Evolutionary conservation across 1,139 yeast species (phyloP).

Genomic region (Blastobotrys malaysiensis): DNA sequence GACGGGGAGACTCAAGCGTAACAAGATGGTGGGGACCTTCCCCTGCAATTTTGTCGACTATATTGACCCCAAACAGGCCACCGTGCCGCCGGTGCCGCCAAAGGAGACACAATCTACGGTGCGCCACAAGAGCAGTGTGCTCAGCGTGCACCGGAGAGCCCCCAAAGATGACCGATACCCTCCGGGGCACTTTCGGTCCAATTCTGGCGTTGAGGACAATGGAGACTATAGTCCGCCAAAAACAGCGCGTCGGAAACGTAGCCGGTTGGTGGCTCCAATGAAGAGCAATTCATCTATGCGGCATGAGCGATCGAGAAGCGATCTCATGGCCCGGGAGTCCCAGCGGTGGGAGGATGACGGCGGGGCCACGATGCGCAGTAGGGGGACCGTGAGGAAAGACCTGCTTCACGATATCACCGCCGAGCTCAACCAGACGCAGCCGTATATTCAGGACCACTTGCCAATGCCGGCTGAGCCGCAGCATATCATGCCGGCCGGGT

Average conservation of each 20-base stretch:
- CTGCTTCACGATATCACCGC: neutral
- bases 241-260: neutral
- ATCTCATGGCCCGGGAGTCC: neutral
- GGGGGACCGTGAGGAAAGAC: neutral
- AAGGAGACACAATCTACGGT: neutral
- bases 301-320: neutral
- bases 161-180: neutral
- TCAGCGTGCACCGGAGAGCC: neutral
- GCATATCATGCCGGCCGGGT: neutral
- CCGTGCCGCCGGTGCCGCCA: constrained; percentile 1
- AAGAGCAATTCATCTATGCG: neutral
- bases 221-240: neutral
- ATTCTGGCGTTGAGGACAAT: neutral
- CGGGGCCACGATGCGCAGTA: neutral
- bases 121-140: neutral
- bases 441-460: no score
- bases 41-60: constrained; percentile 81
- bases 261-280: neutral
- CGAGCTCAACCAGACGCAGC: neutral
- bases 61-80: constrained; percentile 24
- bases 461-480: neutral
- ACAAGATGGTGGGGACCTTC: constrained; percentile 77
- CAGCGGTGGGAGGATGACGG: neutral
- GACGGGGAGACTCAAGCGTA: constrained; percentile 76
- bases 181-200: neutral